Percentiles rank a stretch among this genome's conserved stretches.
These are phyloP conservation scores for Litchi chinensis DNA, from an alignment of 345 rosid genomes.

Conservation along the genomic window DNA sequence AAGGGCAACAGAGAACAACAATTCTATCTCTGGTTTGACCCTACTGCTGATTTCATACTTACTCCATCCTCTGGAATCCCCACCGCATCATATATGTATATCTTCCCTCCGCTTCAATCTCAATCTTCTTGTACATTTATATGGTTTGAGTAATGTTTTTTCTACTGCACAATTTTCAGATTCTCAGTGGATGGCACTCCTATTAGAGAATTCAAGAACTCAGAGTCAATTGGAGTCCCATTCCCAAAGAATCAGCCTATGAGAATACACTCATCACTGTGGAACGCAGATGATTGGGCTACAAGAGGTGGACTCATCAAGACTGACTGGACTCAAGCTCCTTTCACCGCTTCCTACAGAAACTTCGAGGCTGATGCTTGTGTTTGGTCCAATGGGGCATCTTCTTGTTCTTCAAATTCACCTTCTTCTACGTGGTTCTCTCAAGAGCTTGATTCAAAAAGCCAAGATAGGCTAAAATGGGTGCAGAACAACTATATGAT, in stretches of 20 bases:
- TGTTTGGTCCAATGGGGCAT: slow-evolving; percentile 14
- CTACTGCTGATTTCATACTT: slow-evolving; percentile 73
- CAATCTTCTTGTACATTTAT: slow-evolving; percentile 53
- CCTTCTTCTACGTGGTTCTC: slow-evolving; percentile 25
- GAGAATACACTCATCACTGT: slow-evolving; percentile 57
- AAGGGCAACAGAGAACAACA: slow-evolving; percentile 78
- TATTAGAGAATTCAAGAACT: slow-evolving; percentile 68
- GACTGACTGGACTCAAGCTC: slow-evolving; percentile 62
- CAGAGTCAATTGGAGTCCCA: slow-evolving; percentile 48
- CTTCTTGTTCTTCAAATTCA: slow-evolving; percentile 32
- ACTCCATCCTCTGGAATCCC: slow-evolving; percentile 75
- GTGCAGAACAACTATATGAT: too few relatives aligned
- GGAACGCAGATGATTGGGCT: slow-evolving; percentile 83
- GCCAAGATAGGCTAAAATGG: too few relatives aligned
- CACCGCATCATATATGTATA: too few relatives aligned
- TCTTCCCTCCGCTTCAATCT: neutral
- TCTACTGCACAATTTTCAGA: slow-evolving; percentile 33
- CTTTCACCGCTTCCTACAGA: slow-evolving; percentile 47
- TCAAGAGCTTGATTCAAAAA: neutral
- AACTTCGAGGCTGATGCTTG: neutral
- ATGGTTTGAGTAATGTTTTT: slow-evolving; percentile 35
- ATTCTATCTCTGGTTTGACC: slow-evolving; percentile 79
- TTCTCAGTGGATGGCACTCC: slow-evolving; percentile 61
- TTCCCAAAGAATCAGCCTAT: slow-evolving; percentile 64
- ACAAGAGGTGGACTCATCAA: slow-evolving; percentile 76